Percentiles rank a stretch among this genome's conserved stretches.
Conservation (phyloP, 202 grass and related monocot species). For the Panicum virgatum region DNA sequence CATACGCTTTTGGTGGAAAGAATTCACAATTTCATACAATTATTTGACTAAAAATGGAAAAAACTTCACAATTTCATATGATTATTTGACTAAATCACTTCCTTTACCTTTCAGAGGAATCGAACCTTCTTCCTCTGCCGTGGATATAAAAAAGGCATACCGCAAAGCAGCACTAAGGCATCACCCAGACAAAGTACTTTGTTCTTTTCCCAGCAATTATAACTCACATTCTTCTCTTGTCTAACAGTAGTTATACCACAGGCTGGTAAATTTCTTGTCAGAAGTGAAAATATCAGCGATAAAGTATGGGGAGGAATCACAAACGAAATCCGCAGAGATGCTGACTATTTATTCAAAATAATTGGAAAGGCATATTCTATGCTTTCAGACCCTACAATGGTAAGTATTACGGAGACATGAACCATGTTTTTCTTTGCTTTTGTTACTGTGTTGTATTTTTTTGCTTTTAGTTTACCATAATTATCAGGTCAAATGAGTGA, state of each 20-base stretch:
- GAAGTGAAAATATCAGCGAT: conserved; percentile 73
- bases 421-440: not conserved
- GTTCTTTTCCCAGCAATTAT: conserved; percentile 25
- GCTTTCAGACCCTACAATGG: conserved; percentile 73
- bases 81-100: not conserved
- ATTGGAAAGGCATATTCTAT: conserved; percentile 89
- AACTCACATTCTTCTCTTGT: conserved; percentile 11
- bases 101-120: conserved; percentile 66
- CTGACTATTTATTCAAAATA: conserved; percentile 88
- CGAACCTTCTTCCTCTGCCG: conserved; percentile 60
- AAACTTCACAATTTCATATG: not conserved
- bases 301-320: conserved; percentile 50
- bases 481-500: not conserved
- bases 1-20: not conserved
- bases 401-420: conserved; percentile 29
- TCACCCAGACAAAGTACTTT: conserved; percentile 78
- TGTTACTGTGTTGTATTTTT: conserved; percentile 1
- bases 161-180: conserved; percentile 82
- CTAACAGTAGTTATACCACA: conserved; percentile 49
- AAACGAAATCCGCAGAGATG: conserved; percentile 63
- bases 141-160: conserved; percentile 85
- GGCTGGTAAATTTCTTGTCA: conserved; percentile 67
- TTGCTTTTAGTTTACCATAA: not conserved
- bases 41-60: conserved; percentile 18
- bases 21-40: not conserved